phyloP scores from a whole-genome alignment of 73 alveolate genomes.

The Stentor roeselii region DNA sequence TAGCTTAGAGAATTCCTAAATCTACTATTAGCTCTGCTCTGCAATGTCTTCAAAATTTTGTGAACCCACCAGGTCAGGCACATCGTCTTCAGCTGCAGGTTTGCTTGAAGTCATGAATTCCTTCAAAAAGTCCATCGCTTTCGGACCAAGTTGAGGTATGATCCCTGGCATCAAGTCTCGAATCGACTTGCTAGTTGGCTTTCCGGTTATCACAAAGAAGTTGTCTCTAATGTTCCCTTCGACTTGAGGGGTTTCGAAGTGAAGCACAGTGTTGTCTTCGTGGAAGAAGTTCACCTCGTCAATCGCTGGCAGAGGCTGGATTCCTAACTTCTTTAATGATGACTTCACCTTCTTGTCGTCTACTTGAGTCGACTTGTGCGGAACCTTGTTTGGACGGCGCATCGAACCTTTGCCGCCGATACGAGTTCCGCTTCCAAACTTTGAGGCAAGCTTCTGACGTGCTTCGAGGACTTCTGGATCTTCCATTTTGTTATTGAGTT shows the following conservation, averaged over 20 bases:
- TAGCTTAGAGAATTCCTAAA: not conserved
- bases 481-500: constrained; percentile 46
- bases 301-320: constrained; percentile 74
- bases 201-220: constrained; percentile 81
- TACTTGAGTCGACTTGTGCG: constrained; percentile 53
- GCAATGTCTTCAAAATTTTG: constrained; percentile 31
- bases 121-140: constrained; percentile 60
- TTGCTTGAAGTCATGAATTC: constrained; percentile 42
- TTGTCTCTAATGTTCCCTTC: constrained; percentile 83
- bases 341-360: constrained; percentile 78
- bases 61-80: constrained; percentile 62
- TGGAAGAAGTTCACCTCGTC: constrained; percentile 87
- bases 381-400: constrained; percentile 72
- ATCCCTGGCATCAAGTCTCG: constrained; percentile 81
- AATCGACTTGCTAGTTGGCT: constrained; percentile 69
- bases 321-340: constrained; percentile 72
- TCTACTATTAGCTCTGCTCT: not conserved
- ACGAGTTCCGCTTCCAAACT: constrained; percentile 56
- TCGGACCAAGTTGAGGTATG: constrained; percentile 81
- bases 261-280: constrained; percentile 87
- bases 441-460: constrained; percentile 59
- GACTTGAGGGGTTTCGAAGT: constrained; percentile 77
- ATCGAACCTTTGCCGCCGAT: constrained; percentile 87
- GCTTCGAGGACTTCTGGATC: constrained; percentile 64
- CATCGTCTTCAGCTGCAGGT: constrained; percentile 61